Evolutionary conservation across 78 protist species (phyloP).

Genomic region (Dictyostelium capitatum): DNA sequence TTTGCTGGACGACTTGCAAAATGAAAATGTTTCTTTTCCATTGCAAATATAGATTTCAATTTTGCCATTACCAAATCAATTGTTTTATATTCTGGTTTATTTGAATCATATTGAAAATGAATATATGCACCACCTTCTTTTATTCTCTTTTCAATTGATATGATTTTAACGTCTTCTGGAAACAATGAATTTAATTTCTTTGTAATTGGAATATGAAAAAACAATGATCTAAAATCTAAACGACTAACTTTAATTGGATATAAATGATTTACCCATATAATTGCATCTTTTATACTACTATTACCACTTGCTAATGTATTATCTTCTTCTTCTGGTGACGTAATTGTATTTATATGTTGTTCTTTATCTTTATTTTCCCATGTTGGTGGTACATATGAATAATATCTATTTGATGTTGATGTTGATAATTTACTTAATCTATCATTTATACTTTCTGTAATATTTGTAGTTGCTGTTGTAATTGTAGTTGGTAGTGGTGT

Average conservation of each 20-base stretch:
- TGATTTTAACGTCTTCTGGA: conserved; percentile 52
- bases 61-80: not conserved
- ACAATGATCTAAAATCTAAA: conserved; percentile 69
- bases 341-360: not conserved
- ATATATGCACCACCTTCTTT: conserved; percentile 83
- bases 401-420: not conserved
- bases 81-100: not conserved
- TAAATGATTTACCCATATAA: conserved; percentile 63
- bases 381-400: conserved; percentile 30
- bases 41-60: not conserved
- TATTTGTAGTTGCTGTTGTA: not conserved
- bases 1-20: conserved; percentile 50
- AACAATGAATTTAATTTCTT: conserved; percentile 15
- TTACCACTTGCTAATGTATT: not conserved
- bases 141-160: conserved; percentile 64
- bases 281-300: conserved; percentile 10
- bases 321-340: conserved; percentile 13
- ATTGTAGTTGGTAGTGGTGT: not conserved
- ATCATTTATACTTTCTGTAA: no score
- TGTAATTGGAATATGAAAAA: conserved; percentile 72
- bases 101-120: conserved; percentile 39
- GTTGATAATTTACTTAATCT: not conserved
- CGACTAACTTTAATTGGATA: conserved; percentile 67
- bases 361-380: conserved; percentile 10
- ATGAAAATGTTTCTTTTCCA: conserved; percentile 50